Base-by-base conservation (phyloP, 2,329 filamentous ascomycete genomes). In the Penicillium hesseltinei region DNA sequence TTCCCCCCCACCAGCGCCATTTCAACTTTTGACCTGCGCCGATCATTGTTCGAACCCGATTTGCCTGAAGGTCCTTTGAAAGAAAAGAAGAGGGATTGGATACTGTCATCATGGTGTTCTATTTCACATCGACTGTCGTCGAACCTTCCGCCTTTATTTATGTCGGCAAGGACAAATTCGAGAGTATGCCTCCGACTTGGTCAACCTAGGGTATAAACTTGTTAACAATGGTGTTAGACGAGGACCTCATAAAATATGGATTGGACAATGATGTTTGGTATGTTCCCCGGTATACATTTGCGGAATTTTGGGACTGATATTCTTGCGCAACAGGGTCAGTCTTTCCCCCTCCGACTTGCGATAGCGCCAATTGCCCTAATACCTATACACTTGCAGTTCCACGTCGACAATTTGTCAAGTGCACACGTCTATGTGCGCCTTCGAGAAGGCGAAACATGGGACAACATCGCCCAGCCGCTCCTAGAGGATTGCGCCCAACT, bases 121-220 rank as follows among this genome's bases (percentile, higher is more conserved):
- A 97, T 76, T 97, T 94, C 75, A 94, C 87, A 1, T 97, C 93
- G 27, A 93, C 85, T 60, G 86, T 87, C 42, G 91, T 96, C 39
- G 82, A 87, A 13, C 93, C 94, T 2, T 74, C 91, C 33, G 93
- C 91, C 42, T 92, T 88, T 73, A 87, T 99, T 71, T 99, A 99
- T 74, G 91, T 97, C 58, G 94, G 94, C 76, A 99, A 97, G 77
- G 94, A 99, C 81, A 99, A 99, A 79, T 92, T 94, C 68, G 94
- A 99, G 81, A 99, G 94, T 97, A 82, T 71, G 88, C 65, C 49
- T 44, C 36, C 48, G 36, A 63, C 33, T 53, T 43, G 36, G 48
- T 49, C 47, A 40, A 29, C 38, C 46, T 25, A 21, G 27, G 50
- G n/a, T 42, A 35, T 33, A 4, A 36, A 19, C n/a, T 29, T 54